Evolutionary conservation across 148 eudicot genomes (phyloP).

Genomic region (Rhododendron henanense): DNA sequence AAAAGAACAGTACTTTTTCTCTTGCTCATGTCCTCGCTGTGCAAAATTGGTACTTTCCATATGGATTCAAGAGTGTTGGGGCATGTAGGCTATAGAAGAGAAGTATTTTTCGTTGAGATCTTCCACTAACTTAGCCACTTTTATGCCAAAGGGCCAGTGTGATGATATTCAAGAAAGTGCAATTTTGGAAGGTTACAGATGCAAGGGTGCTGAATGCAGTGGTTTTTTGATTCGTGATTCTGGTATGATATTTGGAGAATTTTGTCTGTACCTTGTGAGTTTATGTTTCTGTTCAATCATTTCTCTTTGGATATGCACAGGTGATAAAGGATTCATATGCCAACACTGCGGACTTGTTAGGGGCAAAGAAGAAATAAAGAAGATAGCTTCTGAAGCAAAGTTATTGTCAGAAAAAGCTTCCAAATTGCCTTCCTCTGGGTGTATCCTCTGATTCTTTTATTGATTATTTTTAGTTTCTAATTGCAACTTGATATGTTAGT

Average conservation of each 20-base stretch:
- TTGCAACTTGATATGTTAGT: background rate
- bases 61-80: background rate
- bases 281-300: conserved; percentile 1
- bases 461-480: background rate
- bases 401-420: conserved; percentile 66
- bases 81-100: background rate
- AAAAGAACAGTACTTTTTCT: conserved; percentile 81
- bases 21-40: conserved; percentile 81
- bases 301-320: conserved; percentile 37
- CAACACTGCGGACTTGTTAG: conserved; percentile 71
- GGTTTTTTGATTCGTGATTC: conserved; percentile 78
- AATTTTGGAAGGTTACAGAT: conserved; percentile 80
- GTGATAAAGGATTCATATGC: conserved; percentile 64
- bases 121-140: conserved; percentile 11
- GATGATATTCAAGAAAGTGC: conserved; percentile 92
- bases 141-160: conserved; percentile 51
- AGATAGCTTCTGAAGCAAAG: conserved; percentile 55
- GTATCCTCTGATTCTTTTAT: conserved; percentile 55
- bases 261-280: background rate
- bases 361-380: conserved; percentile 62
- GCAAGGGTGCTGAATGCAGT: conserved; percentile 49
- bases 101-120: background rate
- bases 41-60: conserved; percentile 48
- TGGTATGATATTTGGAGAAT: conserved; percentile 36
- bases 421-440: conserved; percentile 35